Conservation (phyloP, 306 rosid species). For the Boehmeria nivea region DNA sequence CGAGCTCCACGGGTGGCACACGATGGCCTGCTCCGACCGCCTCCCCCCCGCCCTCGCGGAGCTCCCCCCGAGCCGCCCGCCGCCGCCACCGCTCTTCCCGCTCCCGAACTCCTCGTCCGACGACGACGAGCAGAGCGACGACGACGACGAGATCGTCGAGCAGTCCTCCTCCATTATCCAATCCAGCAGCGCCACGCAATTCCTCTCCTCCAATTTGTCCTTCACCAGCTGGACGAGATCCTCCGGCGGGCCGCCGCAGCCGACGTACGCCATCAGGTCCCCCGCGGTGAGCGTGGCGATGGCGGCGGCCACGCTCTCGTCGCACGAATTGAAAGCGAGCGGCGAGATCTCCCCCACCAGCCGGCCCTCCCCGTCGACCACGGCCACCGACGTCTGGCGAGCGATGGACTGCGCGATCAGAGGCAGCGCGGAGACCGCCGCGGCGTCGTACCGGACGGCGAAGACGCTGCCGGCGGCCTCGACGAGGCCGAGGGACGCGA, state of each 20-base stretch:
- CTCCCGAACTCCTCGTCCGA: constrained; percentile 67
- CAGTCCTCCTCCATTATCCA: constrained; percentile 47
- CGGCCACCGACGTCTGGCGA: constrained; percentile 61
- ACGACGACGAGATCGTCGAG: constrained; percentile 35
- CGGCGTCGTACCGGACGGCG: constrained; percentile 45
- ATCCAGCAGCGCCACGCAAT: constrained; percentile 42
- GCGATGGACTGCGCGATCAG: constrained; percentile 44
- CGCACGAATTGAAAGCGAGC: constrained; percentile 45
- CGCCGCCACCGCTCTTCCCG: constrained; percentile 43
- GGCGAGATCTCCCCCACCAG: constrained; percentile 80
- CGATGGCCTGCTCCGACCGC: constrained; percentile 65
- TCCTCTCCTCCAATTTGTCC: constrained; percentile 48
- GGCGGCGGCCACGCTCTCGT: constrained; percentile 45
- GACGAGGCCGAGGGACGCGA: constrained; percentile 47
- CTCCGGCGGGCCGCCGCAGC: constrained; percentile 63
- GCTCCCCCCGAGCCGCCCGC: constrained; percentile 42
- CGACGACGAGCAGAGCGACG: constrained; percentile 37
- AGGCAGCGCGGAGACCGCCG: constrained; percentile 55
- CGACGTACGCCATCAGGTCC: constrained; percentile 60
- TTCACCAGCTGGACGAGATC: constrained; percentile 63
- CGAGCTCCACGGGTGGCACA: constrained; percentile 75
- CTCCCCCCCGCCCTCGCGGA: constrained; percentile 50
- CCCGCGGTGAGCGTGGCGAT: constrained; percentile 69
- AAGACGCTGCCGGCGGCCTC: constrained; percentile 38
- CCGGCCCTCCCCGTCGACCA: constrained; percentile 41